Base-by-base conservation (phyloP, 179 eudicot genomes). In the Spinacia oleracea region DNA sequence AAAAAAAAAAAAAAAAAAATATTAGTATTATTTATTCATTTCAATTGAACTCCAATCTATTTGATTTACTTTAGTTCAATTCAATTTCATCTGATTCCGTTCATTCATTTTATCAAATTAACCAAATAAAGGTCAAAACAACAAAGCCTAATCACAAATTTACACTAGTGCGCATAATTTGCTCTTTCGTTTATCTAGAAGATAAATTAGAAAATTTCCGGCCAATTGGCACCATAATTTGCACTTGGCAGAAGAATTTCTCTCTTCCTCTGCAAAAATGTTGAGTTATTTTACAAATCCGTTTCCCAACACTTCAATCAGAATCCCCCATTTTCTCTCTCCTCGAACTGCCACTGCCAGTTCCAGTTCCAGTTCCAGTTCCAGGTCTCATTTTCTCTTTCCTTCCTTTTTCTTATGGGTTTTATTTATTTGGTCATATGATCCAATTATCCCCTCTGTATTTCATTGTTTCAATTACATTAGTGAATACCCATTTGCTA, bases 331-430 rank as follows among this genome's bases (percentile, higher is more conserved):
- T 51, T 67, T 55, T 78, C 84, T 56, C 53, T 58, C 23, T 2
- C 4, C 76, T 70, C 38, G 1, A 48, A 1, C 35, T 66, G 35
- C 77, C 40, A 25, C 55, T 29, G 66, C 48, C 73, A 59, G 31
- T 64, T 77, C 77, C 76, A 65, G 76, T 72, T 78, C 75, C n/a
- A n/a, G n/a, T n/a, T 71, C 48, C 73, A 59, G 31, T 64, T 77
- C 77, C 76, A 65, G 76, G 74, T 78, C 75, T 55, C 67, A 32
- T 65, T n/a, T 68, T 68, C 72, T 58, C 63, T 53, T 63, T 51
- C 40, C 40, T 35, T 35, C 40, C 4, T 35, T 35, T 35, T 4
- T 35, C n/a, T n/a, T n/a, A n/a, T n/a, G n/a, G n/a, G 40, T 2
- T 72, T 78, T 35, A 27, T 43, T n/a, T 72, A 77, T 55, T 73